Evolutionary conservation across 257 asterid species (phyloP), one percentile per base, ranked within the genome.

Genomic region (Striga asiatica): DNA sequence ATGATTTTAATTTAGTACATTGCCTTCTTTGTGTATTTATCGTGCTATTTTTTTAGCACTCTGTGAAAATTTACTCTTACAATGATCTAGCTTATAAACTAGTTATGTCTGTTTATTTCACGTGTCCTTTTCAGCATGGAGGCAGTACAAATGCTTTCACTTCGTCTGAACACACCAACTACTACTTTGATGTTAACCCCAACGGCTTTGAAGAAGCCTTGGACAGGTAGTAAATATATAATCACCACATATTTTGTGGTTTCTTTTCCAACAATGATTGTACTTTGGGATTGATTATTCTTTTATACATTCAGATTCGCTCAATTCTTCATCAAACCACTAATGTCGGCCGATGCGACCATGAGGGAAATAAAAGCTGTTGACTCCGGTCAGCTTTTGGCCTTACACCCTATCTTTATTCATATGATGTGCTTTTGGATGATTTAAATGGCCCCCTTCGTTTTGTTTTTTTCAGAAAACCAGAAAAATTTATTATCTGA

Each of bases 121-220:
- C 57, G 16, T 46, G 22, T 62, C 55, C 8, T 39, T 68, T 43
- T 65, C 62, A 92, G 98, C 94, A 88, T 70, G 97, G 97, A 39
- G 98, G 98, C 62, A 87, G 93, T 72, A 87, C 94, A 50, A 92
- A 92, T 82, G 98, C 98, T 49, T 92, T 84, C 76, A 92, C 98
- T 12, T 50, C 93, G 37, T 69, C 93, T 48, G 93, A 84, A 71
- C 76, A 84, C 70, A 87, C 98, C 75, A 87, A 87, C 73, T 91
- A 77, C 71, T 65, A 55, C 74, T 91, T 84, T 71, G 98, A 91
- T 74, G 84, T 91, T 32, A 87, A 87, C 78, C 89, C 88, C 29
- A 95, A 91, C 65, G 58, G 76, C 55, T 87, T 87, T 60, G 95
- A 84, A 54, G 98, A 87, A 66, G 98, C 97, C 50, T 64, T 91